Base-by-base conservation (phyloP, 1,284 basidiomycete genomes). In the Trichosporon faecale region DNA sequence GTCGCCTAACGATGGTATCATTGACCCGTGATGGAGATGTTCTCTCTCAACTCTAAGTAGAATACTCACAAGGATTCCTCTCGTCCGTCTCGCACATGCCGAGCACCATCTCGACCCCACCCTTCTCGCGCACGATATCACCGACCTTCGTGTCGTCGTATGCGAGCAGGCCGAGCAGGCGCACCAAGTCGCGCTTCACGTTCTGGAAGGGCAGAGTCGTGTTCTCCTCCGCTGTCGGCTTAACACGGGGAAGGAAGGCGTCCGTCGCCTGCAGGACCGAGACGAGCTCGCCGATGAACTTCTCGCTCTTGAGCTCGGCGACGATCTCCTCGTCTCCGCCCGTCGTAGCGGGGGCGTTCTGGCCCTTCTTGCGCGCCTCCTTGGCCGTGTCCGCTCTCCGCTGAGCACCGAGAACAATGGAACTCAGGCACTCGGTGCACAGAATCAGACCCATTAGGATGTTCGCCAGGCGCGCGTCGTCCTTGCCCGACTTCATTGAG, bases 81-180 rank as follows among this genome's bases (percentile, higher is more conserved):
- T 95, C 93, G 79, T 97, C 94, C 29, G 94, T 86, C 25, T 93
- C 91, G 80, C 93, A 95, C 84, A 94, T 85, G 75, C 90, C 90
- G 86, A 96, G 88, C 6, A 96, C 86, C 55, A 93, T 87, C 68
- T 89, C 86, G 70, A 96, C 89, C 33, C 94, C 94, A 6, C 88
- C 90, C 68, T 85, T 88, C 60, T 82, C 83, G 46, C 93, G 87
- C 49, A 91, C 87, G 7, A 88, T 87, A 79, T 95, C 91, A 79
- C 95, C 93, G 61, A 90, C 88, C 21, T 80, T 84, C 75, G 82
- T 88, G 74, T 87, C 85, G 55, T 87, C 87, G 76, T 91, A 88
- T 55, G 88, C 88, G 18, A 95, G 83, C 67, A 92, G 87, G 1
- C 91, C 91, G 23, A 96, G 84, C 12, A 95, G 85, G 31, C 92